Conservation (phyloP, 371 early-diverging fungal species). For the Mucor piriformis region DNA sequence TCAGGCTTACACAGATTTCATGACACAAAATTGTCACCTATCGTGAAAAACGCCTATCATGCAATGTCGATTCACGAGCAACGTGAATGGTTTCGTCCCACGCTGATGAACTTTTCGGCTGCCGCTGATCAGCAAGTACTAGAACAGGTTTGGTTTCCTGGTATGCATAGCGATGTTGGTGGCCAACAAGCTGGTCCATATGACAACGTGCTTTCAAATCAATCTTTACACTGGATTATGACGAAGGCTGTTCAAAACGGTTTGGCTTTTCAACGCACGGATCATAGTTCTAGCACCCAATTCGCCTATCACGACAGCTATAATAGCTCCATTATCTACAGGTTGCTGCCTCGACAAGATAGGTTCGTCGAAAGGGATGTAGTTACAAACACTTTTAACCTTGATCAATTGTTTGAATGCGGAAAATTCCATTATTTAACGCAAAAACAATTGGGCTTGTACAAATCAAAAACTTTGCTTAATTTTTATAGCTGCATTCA, state of each 20-base stretch:
- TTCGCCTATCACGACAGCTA: conserved; percentile 40
- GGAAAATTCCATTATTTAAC: conserved; percentile 27
- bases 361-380: conserved; percentile 27
- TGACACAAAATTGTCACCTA: conserved; percentile 35
- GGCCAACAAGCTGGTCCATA: conserved; percentile 21
- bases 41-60: conserved; percentile 38
- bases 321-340: conserved; percentile 23
- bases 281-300: conserved; percentile 9
- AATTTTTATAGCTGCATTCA: conserved; percentile 4
- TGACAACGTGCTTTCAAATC: conserved; percentile 27
- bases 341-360: conserved; percentile 32
- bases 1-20: conserved; percentile 35
- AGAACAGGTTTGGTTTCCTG: conserved; percentile 47
- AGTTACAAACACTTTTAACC: not conserved
- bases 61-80: conserved; percentile 47
- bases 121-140: conserved; percentile 19
- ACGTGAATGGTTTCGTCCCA: conserved; percentile 43
- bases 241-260: conserved; percentile 30
- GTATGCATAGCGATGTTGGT: conserved; percentile 41
- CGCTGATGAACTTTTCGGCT: conserved; percentile 30
- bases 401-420: conserved; percentile 18
- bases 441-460: conserved; percentile 26
- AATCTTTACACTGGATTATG: conserved; percentile 44
- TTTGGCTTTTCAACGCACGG: conserved; percentile 24
- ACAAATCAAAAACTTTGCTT: conserved; percentile 30